Conservation (phyloP, 2,329 filamentous ascomycete species). For the Ascochyta rabiei region DNA sequence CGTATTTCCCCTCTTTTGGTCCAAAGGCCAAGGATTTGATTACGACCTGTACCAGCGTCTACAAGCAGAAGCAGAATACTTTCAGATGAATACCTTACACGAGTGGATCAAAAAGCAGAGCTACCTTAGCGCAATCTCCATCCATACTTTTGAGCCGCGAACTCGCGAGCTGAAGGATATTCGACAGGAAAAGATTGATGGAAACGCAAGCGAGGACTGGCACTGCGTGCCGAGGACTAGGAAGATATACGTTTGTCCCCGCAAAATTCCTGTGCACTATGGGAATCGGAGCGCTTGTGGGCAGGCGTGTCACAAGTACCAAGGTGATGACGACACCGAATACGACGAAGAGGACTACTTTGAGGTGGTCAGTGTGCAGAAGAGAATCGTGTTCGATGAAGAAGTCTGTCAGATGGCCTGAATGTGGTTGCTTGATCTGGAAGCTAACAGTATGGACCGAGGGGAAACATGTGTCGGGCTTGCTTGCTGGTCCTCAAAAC, state of each 20-base stretch:
- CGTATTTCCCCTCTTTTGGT: slow-evolving; percentile 44
- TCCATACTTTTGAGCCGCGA: neutral
- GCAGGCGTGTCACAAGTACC: neutral
- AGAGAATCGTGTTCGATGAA: slow-evolving; percentile 13
- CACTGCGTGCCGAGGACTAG: neutral
- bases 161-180: neutral
- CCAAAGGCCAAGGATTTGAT: slow-evolving; percentile 38
- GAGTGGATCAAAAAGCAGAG: slow-evolving; percentile 38
- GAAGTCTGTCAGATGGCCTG: slow-evolving; percentile 5
- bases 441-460: too few species aligned
- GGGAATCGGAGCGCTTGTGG: slow-evolving; percentile 17
- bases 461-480: too few species aligned
- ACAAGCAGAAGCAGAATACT: slow-evolving; percentile 44
- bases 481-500: too few species aligned
- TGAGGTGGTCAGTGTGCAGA: slow-evolving; percentile 16
- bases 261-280: slow-evolving; percentile 13
- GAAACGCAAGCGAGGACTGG: slow-evolving; percentile 1
- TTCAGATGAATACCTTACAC: slow-evolving; percentile 37
- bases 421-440: neutral
- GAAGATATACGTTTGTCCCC: slow-evolving; percentile 25
- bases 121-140: slow-evolving; percentile 30
- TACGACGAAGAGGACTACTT: slow-evolving; percentile 20
- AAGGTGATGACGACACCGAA: neutral
- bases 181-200: neutral
- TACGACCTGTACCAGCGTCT: slow-evolving; percentile 43